These are phyloP conservation scores for Collariella sp. DNA, from an alignment of 495 filamentous ascomycete genomes.

Conservation along the genomic window DNA sequence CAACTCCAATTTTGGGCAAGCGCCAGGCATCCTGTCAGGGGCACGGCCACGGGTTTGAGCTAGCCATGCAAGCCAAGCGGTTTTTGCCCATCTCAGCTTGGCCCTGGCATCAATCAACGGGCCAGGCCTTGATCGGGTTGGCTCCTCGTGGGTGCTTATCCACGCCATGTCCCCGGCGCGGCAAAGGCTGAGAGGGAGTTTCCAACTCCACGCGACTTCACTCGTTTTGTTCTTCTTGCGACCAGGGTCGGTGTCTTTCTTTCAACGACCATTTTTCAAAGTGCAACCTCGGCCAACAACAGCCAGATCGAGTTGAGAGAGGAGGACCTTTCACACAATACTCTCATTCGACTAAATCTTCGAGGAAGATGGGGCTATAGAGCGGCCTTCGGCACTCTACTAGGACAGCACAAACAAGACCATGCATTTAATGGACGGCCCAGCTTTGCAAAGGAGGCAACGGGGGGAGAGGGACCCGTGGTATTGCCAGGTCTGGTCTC, in stretches of 20 bases:
- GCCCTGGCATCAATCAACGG: background rate
- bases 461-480: background rate
- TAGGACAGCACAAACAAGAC: no score
- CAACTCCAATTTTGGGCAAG: constrained; percentile 2
- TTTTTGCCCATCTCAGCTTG: background rate
- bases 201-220: background rate
- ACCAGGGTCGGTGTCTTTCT: background rate
- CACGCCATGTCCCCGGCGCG: background rate
- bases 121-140: background rate
- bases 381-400: no score
- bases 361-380: background rate
- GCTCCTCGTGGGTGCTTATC: background rate
- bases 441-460: background rate
- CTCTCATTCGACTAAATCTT: no score
- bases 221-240: background rate
- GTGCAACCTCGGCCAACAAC: no score
- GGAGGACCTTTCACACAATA: no score
- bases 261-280: background rate
- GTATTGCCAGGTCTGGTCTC: constrained; percentile 1
- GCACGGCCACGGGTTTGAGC: background rate
- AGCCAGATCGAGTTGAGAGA: no score
- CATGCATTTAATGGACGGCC: background rate
- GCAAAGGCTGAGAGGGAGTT: background rate
- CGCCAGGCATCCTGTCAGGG: background rate
- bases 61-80: constrained; percentile 1